Percentiles rank a stretch among this genome's conserved stretches.
Evolutionary conservation across 2,329 filamentous ascomycete genomes (phyloP).

Genomic region (Biscogniauxia sp.): DNA sequence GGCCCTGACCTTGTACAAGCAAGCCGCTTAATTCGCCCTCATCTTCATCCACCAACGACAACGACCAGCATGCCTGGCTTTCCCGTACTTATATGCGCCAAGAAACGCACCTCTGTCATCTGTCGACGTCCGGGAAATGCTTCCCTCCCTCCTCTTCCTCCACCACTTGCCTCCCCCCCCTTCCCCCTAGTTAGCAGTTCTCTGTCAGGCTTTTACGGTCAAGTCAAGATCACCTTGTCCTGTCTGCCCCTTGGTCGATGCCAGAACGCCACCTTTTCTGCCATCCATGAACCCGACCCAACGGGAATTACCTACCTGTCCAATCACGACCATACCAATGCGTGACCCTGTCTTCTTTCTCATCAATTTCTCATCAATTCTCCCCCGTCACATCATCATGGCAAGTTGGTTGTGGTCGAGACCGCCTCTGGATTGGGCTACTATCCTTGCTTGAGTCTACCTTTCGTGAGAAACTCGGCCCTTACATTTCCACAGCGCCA

Average conservation of each 20-base stretch:
- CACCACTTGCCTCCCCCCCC: no score
- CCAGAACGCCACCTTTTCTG: slow-evolving; percentile 27
- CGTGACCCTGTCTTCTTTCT: slow-evolving; percentile 19
- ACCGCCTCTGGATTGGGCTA: slow-evolving; percentile 22
- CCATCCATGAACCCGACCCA: slow-evolving; percentile 19
- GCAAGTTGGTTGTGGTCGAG: slow-evolving; percentile 23
- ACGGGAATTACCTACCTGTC: slow-evolving; percentile 25
- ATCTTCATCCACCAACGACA: background rate
- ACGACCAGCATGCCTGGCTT: background rate
- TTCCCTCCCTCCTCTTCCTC: background rate
- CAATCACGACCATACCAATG: slow-evolving; percentile 27
- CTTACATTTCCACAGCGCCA: slow-evolving; percentile 22
- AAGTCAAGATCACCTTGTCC: slow-evolving; percentile 5
- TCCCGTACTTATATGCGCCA: background rate
- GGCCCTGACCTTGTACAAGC: no score
- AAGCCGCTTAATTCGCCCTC: no score
- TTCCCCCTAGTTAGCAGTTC: no score
- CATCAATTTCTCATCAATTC: slow-evolving; percentile 20
- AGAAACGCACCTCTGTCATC: background rate
- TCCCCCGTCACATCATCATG: slow-evolving; percentile 23
- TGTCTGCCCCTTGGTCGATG: slow-evolving; percentile 9
- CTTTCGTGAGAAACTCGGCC: slow-evolving; percentile 16
- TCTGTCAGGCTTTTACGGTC: background rate
- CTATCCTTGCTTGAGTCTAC: slow-evolving; percentile 9
- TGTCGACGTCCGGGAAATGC: background rate